phyloP scores from a whole-genome alignment of 106 monocot species.

The Allium fistulosum region DNA sequence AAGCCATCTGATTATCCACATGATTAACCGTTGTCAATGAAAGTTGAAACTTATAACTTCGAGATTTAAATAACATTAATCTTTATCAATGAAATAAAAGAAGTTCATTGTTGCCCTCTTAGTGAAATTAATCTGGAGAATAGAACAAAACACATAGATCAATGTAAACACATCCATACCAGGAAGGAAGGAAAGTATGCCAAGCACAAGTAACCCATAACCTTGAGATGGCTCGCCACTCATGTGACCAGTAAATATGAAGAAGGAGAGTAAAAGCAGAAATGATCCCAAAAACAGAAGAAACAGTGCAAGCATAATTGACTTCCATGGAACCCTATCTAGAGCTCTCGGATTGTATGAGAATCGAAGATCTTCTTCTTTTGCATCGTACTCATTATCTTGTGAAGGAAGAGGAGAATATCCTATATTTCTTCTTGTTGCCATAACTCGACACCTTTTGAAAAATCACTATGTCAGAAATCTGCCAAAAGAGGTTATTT shows the following conservation, averaged over 20 bases:
- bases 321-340: constrained; percentile 83
- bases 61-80: too few relatives aligned
- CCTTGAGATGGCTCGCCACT: constrained; percentile 73
- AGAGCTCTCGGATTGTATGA: constrained; percentile 55
- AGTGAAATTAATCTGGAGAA: neutral
- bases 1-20: too few relatives aligned
- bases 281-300: constrained; percentile 59
- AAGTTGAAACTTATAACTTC: too few relatives aligned
- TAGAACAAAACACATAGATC: neutral
- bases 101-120: too few relatives aligned
- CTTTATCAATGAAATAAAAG: too few relatives aligned
- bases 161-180: constrained; percentile 25
- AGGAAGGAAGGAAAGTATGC: constrained; percentile 86
- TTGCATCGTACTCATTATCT: constrained; percentile 25
- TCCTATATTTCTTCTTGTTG: constrained; percentile 37
- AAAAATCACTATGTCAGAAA: neutral
- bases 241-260: constrained; percentile 84
- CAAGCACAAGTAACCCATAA: constrained; percentile 62
- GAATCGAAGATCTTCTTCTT: constrained; percentile 54
- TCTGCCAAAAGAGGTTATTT: too few relatives aligned
- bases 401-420: constrained; percentile 46
- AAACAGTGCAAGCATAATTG: constrained; percentile 70
- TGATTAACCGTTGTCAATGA: too few relatives aligned
- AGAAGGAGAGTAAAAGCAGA: constrained; percentile 61
- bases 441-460: constrained; percentile 21